Evolutionary conservation across 768 basidiomycete species (phyloP).

Genomic region (Podaxis mareebaensis): DNA sequence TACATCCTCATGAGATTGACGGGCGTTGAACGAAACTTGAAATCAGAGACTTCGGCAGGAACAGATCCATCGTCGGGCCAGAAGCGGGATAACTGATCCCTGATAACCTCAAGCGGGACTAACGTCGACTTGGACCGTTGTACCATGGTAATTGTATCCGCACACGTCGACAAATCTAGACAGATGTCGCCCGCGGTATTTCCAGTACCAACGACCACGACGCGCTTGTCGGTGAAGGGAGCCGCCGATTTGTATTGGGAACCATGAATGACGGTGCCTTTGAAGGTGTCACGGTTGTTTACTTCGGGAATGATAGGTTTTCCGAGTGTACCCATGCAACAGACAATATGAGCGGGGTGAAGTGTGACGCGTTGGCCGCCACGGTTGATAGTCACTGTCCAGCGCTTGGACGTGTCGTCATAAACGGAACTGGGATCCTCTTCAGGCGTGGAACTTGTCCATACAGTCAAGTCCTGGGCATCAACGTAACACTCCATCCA

Average conservation of each 20-base stretch:
- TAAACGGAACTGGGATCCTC: constrained; percentile 2
- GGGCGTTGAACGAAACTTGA: background rate
- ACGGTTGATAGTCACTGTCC: constrained; percentile 6
- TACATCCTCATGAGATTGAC: background rate
- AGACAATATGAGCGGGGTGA: constrained; percentile 10
- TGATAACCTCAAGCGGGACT: background rate
- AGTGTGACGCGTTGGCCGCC: constrained; percentile 8
- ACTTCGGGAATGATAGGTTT: background rate
- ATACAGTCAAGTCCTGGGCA: constrained; percentile 10
- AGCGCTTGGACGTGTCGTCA: constrained; percentile 3
- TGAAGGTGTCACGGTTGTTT: background rate
- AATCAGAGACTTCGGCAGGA: constrained; percentile 4
- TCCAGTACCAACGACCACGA: constrained; percentile 11
- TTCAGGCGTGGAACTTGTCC: constrained; percentile 4
- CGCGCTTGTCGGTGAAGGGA: background rate
- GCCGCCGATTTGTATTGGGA: background rate
- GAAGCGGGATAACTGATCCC: background rate
- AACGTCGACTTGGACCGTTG: constrained; percentile 5
- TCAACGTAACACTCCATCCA: background rate
- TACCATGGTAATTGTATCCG: constrained; percentile 4
- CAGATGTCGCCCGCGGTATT: constrained; percentile 11
- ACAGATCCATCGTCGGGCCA: constrained; percentile 15
- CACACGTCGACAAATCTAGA: constrained; percentile 2
- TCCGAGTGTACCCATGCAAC: constrained; percentile 7
- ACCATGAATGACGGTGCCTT: constrained; percentile 12